These are phyloP conservation scores for Lactarius indigo DNA, from an alignment of 768 basidiomycete species.

Conservation along the genomic window DNA sequence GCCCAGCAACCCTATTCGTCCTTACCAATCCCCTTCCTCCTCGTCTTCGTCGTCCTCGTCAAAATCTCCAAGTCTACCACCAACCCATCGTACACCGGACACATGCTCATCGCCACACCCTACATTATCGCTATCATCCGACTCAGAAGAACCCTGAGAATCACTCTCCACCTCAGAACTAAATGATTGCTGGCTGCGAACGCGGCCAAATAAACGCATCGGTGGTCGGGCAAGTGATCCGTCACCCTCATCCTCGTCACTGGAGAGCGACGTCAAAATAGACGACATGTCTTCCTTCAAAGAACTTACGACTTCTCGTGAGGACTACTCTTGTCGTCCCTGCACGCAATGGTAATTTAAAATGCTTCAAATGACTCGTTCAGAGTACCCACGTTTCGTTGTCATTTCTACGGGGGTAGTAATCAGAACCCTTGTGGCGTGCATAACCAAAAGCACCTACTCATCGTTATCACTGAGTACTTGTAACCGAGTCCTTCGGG, in stretches of 20 bases:
- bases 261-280: background rate
- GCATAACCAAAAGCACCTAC: background rate
- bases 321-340: background rate
- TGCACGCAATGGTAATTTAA: background rate
- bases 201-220: conserved; percentile 12
- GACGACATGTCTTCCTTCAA: background rate
- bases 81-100: background rate
- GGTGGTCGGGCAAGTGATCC: conserved; percentile 10
- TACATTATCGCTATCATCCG: background rate
- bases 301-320: conserved; percentile 15
- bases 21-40: background rate
- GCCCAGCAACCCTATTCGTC: background rate
- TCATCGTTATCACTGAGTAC: conserved; percentile 11
- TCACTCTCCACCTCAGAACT: background rate
- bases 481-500: conserved; percentile 2
- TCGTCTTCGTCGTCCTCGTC: background rate
- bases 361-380: background rate
- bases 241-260: background rate
- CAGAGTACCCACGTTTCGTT: conserved; percentile 10
- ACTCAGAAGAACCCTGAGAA: conserved; percentile 1
- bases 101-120: background rate
- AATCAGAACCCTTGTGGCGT: background rate
- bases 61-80: background rate
- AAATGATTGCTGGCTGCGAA: background rate
- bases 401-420: background rate